Evolutionary conservation across 768 basidiomycete genomes (phyloP), one percentile per base, ranked within the genome.

Genomic region (Leccinum obscurum): DNA sequence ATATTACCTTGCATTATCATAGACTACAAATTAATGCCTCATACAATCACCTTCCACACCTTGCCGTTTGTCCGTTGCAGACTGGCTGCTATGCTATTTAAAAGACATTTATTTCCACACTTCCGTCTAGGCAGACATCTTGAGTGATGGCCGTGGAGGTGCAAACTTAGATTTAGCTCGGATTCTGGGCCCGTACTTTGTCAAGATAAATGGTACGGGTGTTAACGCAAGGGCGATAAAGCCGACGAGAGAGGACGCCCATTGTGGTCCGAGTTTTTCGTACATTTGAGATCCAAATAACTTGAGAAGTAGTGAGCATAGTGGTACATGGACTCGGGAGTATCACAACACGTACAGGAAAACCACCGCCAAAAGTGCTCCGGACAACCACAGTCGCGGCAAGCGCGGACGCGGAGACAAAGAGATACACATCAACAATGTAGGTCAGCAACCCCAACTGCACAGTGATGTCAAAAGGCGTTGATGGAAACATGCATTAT

Each of bases 211-310:
- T 9, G 83, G 83, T 34, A 81, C 81, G 0, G 86, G 86, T 3
- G 80, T 72, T 80, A 87, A 75, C 8, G 69, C 58, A 15, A 84
- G 64, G 1, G 85, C 82, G 44, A 85, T 65, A 61, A 79, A 79
- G 0, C 83, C 85, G 3, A 87, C 66, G 10, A 87, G 61, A 10
- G 85, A 78, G 8, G 86, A 86, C 24, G 85, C 85, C 86, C 84
- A 87, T 46, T 73, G 73, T 1, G 85, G 77, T 54, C 79, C 78
- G 4, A 87, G 73, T 17, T 69, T 71, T 1, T 70, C 64, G 60
- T 83, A 87, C 82, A 87, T 83, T 61, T 83, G 77, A n/a, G 76
- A 72, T 3, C 81, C 81, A 64, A 86, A 86, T 37, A 86, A 76
- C 71, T 69, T 54, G 44, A 22, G 15, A 41, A 24, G 10, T 6